Percentiles rank a stretch among this genome's conserved stretches.
Evolutionary conservation across 176 grass and related monocot species (phyloP).

Genomic region (Rhynchospora pubera): DNA sequence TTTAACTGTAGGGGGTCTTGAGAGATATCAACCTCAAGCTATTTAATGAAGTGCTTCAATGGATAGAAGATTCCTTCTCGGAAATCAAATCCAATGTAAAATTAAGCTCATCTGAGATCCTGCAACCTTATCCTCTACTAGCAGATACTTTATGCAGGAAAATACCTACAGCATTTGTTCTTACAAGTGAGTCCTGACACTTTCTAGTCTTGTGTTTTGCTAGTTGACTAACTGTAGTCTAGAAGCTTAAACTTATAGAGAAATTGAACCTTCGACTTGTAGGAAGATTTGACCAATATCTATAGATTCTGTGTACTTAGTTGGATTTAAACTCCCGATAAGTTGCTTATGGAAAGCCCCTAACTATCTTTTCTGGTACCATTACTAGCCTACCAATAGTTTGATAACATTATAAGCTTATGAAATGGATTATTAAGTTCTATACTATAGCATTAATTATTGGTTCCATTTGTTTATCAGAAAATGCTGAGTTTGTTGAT

Average conservation of each 20-base stretch:
- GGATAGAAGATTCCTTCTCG: slow-evolving; percentile 59
- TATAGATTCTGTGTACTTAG: neutral
- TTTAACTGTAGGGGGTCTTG: slow-evolving; percentile 44
- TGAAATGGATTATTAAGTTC: neutral
- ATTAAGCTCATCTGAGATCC: slow-evolving; percentile 35
- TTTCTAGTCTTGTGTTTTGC: neutral
- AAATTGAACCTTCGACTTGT: neutral
- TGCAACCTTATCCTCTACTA: slow-evolving; percentile 53
- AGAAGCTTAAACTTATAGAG: neutral
- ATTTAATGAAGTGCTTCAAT: slow-evolving; percentile 71
- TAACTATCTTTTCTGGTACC: neutral
- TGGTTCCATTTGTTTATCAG: slow-evolving; percentile 38
- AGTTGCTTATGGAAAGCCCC: neutral
- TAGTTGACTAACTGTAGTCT: neutral
- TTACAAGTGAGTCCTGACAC: slow-evolving; percentile 45
- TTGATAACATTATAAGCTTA: neutral
- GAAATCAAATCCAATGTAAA: slow-evolving; percentile 10
- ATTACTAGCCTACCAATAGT: neutral
- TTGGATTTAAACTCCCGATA: neutral
- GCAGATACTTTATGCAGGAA: slow-evolving; percentile 57
- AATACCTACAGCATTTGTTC: slow-evolving; percentile 55
- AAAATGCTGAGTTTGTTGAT: slow-evolving; percentile 85
- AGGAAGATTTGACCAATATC: neutral
- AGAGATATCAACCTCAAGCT: slow-evolving; percentile 65
- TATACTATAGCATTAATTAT: neutral